Percentiles rank a stretch among this genome's conserved stretches.
phyloP scores from a whole-genome alignment of 1,139 yeast genomes.

The Casaregolazyma suthepensis region DNA sequence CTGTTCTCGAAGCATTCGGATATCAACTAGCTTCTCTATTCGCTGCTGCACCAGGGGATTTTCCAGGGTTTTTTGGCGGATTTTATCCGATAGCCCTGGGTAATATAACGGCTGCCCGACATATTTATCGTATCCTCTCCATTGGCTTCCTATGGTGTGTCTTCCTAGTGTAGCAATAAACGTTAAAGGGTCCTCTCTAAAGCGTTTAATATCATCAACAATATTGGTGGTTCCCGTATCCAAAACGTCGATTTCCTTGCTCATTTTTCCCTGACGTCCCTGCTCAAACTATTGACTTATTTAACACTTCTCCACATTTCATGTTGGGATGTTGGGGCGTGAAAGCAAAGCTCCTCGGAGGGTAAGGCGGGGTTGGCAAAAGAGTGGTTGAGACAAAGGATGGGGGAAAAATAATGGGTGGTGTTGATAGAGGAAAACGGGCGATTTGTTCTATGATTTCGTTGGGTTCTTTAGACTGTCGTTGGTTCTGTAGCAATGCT shows the following conservation, averaged over 20 bases:
- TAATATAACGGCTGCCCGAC: slow-evolving; percentile 35
- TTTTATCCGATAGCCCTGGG: slow-evolving; percentile 30
- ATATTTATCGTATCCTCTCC: slow-evolving; percentile 36
- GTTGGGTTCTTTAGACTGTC: too few species aligned
- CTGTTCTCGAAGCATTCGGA: slow-evolving; percentile 27
- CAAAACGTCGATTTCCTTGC: slow-evolving; percentile 8
- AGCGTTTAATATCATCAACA: slow-evolving; percentile 27
- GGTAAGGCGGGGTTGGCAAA: background rate
- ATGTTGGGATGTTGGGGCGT: slow-evolving; percentile 3
- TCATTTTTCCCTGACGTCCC: background rate
- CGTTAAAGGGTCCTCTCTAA: slow-evolving; percentile 33
- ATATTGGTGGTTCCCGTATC: slow-evolving; percentile 14
- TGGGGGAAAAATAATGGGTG: background rate
- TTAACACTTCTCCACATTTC: background rate
- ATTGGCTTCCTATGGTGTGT: slow-evolving; percentile 32
- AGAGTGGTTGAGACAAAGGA: background rate
- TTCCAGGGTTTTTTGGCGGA: slow-evolving; percentile 27
- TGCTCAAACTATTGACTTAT: background rate
- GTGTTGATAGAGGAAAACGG: too few species aligned
- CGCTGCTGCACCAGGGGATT: slow-evolving; percentile 29
- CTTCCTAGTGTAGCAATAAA: slow-evolving; percentile 29
- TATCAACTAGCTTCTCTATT: slow-evolving; percentile 30
- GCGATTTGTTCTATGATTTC: too few species aligned
- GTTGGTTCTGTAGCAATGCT: too few species aligned
- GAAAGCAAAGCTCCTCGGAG: background rate